Base-by-base conservation (phyloP, 805 yeast species). In the Dipodascus geniculatus region DNA sequence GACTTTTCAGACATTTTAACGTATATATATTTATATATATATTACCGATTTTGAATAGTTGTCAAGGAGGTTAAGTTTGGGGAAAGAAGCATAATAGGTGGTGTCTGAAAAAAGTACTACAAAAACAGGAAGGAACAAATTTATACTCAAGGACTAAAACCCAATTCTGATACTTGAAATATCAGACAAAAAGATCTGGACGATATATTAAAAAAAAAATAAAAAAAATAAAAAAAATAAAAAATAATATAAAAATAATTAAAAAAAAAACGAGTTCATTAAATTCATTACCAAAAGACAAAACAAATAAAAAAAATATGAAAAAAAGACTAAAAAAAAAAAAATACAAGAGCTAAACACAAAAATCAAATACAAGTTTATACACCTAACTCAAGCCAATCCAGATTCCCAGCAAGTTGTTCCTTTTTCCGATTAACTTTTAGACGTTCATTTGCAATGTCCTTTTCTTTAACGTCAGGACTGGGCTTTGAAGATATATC, bases 371-470 rank as follows among this genome's bases (percentile, higher is more conserved):
- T 48, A 55, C 57, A 23, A 59, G n/a, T 51, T 38, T 54, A 53
- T 17, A 38, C 44, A 38, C 19, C 44, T n/a, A 38, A 17, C 44
- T 38, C 44, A 11, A 63, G 57, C 66, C 66, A 63, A 49, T 63
- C 63, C 64, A 65, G 60, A 23, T 61, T 61, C 11, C 58, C 58
- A 16, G 56, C 56, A 9, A 47, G 49, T 19, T 42, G 23, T 14
- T 33, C 54, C 16, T 6, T 22, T n/a, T 49, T 51, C 48, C 51
- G 51, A 57, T 54, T 20, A 60, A 57, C 22, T 60, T 53, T 28
- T 60, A 9, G 44, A 35, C 8, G 47, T 23, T 6, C 44, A 53
- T 23, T 44, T 42, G 23, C 51, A 24, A 20, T 22, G 22, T 23
- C 53, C n/a, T n/a, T n/a, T n/a, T n/a, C n/a, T n/a, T n/a, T n/a